phyloP scores from a whole-genome alignment of 1,284 basidiomycete species.

The Cerioporus squamosus region DNA sequence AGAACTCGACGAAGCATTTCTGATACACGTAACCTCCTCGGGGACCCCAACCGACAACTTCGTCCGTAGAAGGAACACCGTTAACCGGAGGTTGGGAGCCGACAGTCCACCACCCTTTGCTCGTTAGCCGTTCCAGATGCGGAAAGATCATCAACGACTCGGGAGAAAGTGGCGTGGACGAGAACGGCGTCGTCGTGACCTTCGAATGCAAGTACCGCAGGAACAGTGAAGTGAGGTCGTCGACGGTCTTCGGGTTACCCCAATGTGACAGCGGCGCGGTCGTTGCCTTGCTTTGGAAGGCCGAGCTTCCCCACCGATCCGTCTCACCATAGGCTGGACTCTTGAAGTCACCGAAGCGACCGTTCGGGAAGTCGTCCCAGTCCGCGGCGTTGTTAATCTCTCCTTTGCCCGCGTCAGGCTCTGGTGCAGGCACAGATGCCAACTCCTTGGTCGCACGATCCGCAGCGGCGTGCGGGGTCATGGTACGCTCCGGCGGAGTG shows the following conservation, averaged over 20 bases:
- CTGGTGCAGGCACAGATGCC: constrained; percentile 39
- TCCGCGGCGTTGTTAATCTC: constrained; percentile 76
- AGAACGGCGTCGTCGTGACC: constrained; percentile 87
- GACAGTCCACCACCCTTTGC: constrained; percentile 90
- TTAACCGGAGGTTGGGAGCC: constrained; percentile 96
- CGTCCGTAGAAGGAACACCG: constrained; percentile 74
- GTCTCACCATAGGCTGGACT: constrained; percentile 92
- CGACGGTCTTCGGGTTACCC: constrained; percentile 74
- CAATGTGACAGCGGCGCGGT: constrained; percentile 52
- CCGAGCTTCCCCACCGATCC: constrained; percentile 73
- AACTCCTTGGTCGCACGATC: constrained; percentile 57
- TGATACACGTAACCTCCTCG: constrained; percentile 93
- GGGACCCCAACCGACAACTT: constrained; percentile 92
- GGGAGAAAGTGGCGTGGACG: constrained; percentile 79
- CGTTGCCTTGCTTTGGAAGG: constrained; percentile 39
- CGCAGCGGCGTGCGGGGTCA: constrained; percentile 66
- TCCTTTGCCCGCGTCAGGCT: constrained; percentile 67
- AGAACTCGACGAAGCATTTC: constrained; percentile 98
- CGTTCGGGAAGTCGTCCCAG: constrained; percentile 99
- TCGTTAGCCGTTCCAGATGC: constrained; percentile 80
- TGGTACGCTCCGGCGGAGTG: constrained; percentile 44
- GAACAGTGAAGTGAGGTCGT: constrained; percentile 84
- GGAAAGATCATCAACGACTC: constrained; percentile 87
- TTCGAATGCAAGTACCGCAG: constrained; percentile 76
- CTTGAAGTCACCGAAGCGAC: constrained; percentile 97